Evolutionary conservation across 331 rosid genomes (phyloP).

Genomic region (Prunus yedoensis): DNA sequence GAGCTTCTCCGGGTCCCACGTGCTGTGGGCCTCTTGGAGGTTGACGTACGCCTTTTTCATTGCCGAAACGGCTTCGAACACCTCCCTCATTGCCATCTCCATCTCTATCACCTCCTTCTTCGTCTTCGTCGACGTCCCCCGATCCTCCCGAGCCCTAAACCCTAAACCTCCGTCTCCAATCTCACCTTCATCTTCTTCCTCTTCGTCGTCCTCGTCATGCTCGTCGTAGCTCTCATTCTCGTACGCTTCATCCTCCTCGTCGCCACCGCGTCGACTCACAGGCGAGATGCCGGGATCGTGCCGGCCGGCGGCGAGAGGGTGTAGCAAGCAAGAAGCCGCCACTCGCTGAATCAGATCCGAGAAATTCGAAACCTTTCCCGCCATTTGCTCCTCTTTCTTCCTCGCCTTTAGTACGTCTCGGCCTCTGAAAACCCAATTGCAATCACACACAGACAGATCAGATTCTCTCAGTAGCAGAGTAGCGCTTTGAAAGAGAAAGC

Average conservation of each 20-base stretch:
- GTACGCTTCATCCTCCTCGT: conserved; percentile 25
- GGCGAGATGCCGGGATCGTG: conserved; percentile 21
- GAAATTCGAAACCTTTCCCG: conserved; percentile 76
- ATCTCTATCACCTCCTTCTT: conserved; percentile 47
- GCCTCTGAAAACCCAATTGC: conserved; percentile 2
- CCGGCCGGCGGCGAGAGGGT: conserved; percentile 65
- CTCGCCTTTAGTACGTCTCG: conserved; percentile 9
- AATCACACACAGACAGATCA: conserved; percentile 13
- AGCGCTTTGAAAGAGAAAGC: background rate
- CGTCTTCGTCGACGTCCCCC: conserved; percentile 6
- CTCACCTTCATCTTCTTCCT: conserved; percentile 28
- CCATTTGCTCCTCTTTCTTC: conserved; percentile 51
- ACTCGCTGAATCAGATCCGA: conserved; percentile 94
- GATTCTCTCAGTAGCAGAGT: conserved; percentile 1
- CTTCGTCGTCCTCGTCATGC: conserved; percentile 29
- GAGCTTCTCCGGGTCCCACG: conserved; percentile 89
- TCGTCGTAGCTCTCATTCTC: conserved; percentile 15
- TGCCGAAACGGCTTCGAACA: conserved; percentile 70
- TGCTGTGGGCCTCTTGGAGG: conserved; percentile 82
- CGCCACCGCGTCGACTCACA: conserved; percentile 12
- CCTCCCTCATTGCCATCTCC: conserved; percentile 69
- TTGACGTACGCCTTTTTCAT: conserved; percentile 79
- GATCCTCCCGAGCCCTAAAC: conserved; percentile 22
- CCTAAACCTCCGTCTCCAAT: background rate
- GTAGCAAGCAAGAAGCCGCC: conserved; percentile 82